Evolutionary conservation across 805 yeast genomes (phyloP).

Genomic region (Yamadazyma tumulicola): DNA sequence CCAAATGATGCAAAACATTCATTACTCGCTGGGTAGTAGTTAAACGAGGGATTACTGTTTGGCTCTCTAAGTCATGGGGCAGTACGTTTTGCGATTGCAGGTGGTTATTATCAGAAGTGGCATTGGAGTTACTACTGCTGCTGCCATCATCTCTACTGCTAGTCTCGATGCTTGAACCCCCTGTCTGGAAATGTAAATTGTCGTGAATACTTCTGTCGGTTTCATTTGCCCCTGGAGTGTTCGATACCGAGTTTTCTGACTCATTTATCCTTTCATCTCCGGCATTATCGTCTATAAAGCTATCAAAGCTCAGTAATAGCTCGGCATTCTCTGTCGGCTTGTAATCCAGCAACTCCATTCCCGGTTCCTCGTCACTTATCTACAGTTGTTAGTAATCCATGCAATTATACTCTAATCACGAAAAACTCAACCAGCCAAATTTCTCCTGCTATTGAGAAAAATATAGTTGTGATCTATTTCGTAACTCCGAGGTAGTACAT

Average conservation of each 20-base stretch:
- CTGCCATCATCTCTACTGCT: too few relatives aligned
- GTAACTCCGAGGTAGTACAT: too few relatives aligned
- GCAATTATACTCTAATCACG: conserved; percentile 9
- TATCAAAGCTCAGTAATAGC: background rate
- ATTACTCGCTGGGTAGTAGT: conserved; percentile 28
- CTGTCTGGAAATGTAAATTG: conserved; percentile 8
- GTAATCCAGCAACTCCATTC: conserved; percentile 5
- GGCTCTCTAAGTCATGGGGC: conserved; percentile 29
- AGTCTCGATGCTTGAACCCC: background rate
- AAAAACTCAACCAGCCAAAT: background rate
- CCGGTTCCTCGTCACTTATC: conserved; percentile 6
- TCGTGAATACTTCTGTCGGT: conserved; percentile 17
- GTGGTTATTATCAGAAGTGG: background rate
- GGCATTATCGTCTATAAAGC: background rate
- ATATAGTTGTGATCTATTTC: background rate
- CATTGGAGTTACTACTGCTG: background rate
- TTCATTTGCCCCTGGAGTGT: conserved; percentile 11
- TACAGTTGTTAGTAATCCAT: conserved; percentile 5
- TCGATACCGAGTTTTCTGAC: too few relatives aligned
- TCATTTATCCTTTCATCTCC: conserved; percentile 4
- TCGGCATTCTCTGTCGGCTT: background rate
- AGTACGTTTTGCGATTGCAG: background rate
- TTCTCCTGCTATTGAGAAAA: background rate
- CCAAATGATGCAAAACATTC: conserved; percentile 28
- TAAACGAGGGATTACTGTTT: conserved; percentile 15